A percentile compares a stretch with the other conserved stretches of the same genome.
Evolutionary conservation across 208 protist species (phyloP).

Genomic region (Wallacemonas sp.): DNA sequence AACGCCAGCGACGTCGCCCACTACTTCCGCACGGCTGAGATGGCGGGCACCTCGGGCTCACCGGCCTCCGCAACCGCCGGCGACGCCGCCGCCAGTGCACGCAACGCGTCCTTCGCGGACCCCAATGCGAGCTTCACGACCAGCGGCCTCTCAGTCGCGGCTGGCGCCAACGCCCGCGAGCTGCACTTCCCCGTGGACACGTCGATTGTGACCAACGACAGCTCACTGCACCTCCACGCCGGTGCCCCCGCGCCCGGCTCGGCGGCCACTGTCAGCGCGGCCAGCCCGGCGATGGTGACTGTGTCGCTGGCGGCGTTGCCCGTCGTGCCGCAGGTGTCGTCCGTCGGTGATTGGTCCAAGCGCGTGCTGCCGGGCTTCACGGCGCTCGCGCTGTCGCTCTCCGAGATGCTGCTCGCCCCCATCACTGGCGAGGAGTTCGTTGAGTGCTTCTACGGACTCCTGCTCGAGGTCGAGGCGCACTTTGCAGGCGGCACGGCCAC

Average conservation of each 20-base stretch:
- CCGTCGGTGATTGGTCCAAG: constrained; percentile 27
- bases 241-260: background rate
- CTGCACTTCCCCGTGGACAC: constrained; percentile 8
- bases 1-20: constrained; percentile 25
- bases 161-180: background rate
- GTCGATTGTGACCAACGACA: background rate
- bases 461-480: constrained; percentile 69
- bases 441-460: constrained; percentile 63
- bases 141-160: background rate
- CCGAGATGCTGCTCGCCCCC: constrained; percentile 57
- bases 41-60: too few relatives aligned
- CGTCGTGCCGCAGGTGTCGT: constrained; percentile 26
- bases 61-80: background rate
- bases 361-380: constrained; percentile 49
- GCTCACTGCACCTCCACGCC: background rate
- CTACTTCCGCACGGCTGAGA: constrained; percentile 3
- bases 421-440: constrained; percentile 53
- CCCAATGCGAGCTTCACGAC: constrained; percentile 9
- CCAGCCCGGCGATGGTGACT: too few relatives aligned
- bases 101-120: background rate
- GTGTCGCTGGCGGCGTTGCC: constrained; percentile 35
- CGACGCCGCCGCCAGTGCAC: background rate
- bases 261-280: too few relatives aligned
- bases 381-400: constrained; percentile 61
- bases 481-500: constrained; percentile 48